phyloP scores from a whole-genome alignment of 2,329 filamentous ascomycete genomes.

The Beauveria medogensis region DNA sequence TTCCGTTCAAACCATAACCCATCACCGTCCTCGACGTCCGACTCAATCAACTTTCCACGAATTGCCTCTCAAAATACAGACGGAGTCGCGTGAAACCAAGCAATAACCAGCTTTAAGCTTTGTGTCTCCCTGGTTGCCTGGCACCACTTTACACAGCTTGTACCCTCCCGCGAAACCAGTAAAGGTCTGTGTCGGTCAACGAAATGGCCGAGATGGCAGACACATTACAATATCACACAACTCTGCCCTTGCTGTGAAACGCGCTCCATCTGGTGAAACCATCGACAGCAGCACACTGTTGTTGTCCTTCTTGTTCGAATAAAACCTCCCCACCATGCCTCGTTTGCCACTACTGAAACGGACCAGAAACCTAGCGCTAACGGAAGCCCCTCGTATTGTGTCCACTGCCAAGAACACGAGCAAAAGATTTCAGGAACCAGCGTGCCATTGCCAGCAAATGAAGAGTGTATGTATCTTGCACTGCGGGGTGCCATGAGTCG shows the following conservation, averaged over 20 bases:
- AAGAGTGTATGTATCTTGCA: no score
- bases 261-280: neutral
- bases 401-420: neutral
- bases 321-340: no score
- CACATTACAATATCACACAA: neutral
- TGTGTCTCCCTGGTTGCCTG: neutral
- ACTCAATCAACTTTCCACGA: no score
- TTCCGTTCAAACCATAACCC: no score
- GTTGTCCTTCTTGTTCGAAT: neutral
- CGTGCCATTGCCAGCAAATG: no score
- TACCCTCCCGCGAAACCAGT: neutral
- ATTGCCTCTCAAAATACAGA: no score
- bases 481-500: no score
- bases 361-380: slow-evolving; percentile 2
- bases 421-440: neutral
- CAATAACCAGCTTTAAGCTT: neutral
- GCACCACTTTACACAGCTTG: neutral
- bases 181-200: neutral
- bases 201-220: neutral
- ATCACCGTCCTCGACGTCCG: no score
- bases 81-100: neutral
- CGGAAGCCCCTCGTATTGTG: neutral
- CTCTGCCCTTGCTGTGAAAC: neutral
- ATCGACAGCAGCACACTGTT: neutral
- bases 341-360: slow-evolving; percentile 3